Evolutionary conservation across 2,329 filamentous ascomycete genomes (phyloP).

Genomic region (Bimuria novae-zelandiae): DNA sequence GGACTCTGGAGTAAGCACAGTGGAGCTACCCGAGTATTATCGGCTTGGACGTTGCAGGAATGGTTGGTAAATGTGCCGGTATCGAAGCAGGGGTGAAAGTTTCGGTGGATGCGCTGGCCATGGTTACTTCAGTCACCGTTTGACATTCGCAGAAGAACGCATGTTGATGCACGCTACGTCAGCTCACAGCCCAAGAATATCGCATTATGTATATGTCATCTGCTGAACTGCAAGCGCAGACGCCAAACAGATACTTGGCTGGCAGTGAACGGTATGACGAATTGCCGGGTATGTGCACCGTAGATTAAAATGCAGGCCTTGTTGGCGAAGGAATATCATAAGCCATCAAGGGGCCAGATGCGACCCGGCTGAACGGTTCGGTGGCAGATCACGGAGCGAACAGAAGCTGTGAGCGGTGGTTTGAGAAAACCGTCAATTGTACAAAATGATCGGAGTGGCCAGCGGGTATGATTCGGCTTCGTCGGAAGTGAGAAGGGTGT

Average conservation of each 20-base stretch:
- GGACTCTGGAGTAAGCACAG: too few species aligned
- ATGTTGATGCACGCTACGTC: background rate
- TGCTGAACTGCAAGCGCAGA: background rate
- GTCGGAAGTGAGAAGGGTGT: too few species aligned
- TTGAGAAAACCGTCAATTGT: background rate
- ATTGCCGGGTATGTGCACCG: background rate
- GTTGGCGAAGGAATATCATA: background rate
- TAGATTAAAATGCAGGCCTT: conserved; percentile 4
- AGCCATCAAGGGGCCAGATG: background rate
- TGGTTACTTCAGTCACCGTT: background rate
- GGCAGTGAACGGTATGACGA: conserved; percentile 5
- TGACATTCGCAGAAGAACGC: background rate
- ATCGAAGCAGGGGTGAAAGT: too few species aligned
- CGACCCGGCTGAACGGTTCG: conserved; percentile 1
- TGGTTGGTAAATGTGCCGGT: too few species aligned
- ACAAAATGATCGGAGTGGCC: background rate
- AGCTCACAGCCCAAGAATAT: background rate
- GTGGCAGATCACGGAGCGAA: background rate
- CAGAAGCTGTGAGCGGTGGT: background rate
- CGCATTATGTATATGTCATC: background rate
- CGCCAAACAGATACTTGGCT: background rate
- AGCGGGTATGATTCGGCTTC: background rate
- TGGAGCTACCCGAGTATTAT: background rate
- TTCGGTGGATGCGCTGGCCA: background rate
- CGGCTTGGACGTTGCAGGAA: too few species aligned